Conservation (phyloP, 2,329 filamentous ascomycete genomes). For the Alternaria dauci region DNA sequence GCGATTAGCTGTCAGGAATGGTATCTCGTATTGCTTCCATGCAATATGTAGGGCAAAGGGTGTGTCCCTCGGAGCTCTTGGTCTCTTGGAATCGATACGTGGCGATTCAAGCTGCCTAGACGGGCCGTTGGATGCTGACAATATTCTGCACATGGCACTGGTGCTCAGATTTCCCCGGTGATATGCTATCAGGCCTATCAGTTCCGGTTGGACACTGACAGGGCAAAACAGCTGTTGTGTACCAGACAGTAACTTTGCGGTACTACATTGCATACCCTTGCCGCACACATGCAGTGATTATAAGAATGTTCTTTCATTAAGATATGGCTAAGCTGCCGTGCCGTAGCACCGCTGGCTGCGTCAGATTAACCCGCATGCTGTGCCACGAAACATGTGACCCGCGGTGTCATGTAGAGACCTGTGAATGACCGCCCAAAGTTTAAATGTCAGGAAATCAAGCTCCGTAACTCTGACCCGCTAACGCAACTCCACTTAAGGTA, state of each 20-base stretch:
- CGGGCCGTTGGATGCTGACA: conserved; percentile 1
- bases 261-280: conserved; percentile 14
- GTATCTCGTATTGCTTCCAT: conserved; percentile 1
- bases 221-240: conserved; percentile 15
- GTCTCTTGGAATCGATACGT: not conserved
- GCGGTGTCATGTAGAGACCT: conserved; percentile 33
- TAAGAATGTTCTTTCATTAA: not conserved
- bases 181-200: not conserved
- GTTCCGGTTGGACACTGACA: not conserved
- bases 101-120: not conserved
- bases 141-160: not conserved
- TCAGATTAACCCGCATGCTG: conserved; percentile 8
- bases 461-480: conserved; percentile 30
- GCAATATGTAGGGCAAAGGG: not conserved
- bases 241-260: conserved; percentile 9
- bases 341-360: not conserved
- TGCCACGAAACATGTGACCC: conserved; percentile 22
- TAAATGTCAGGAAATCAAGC: conserved; percentile 24
- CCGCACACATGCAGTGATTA: not conserved
- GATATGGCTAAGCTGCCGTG: not conserved
- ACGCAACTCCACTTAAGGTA: conserved; percentile 26
- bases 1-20: conserved; percentile 16
- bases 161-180: not conserved
- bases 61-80: not conserved
- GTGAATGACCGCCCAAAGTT: conserved; percentile 19